These are phyloP conservation scores for Porpolomopsis calyptriformis DNA, from an alignment of 768 basidiomycete genomes.

Conservation along the genomic window DNA sequence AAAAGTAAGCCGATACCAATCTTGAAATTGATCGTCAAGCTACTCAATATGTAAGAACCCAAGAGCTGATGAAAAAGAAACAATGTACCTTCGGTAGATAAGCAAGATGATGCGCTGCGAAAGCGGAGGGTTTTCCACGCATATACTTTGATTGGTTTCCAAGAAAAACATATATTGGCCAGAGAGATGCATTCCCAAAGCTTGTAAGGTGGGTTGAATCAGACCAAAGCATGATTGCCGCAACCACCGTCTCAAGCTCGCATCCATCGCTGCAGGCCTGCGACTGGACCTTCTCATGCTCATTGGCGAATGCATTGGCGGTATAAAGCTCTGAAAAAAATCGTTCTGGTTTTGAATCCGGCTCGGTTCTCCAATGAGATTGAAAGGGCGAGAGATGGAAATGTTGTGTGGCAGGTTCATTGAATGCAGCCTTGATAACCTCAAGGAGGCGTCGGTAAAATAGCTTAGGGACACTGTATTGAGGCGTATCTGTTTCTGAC, in stretches of 20 bases:
- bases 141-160: too few relatives aligned
- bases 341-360: conserved; percentile 3
- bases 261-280: neutral
- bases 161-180: too few relatives aligned
- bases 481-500: conserved; percentile 11
- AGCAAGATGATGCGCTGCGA: too few relatives aligned
- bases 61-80: neutral
- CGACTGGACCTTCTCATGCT: conserved; percentile 5
- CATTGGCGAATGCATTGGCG: conserved; percentile 9
- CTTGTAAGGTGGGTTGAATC: conserved; percentile 20
- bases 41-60: conserved; percentile 6
- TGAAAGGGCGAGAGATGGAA: conserved; percentile 16
- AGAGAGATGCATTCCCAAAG: conserved; percentile 20
- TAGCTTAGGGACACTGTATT: conserved; percentile 14
- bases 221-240: conserved; percentile 19
- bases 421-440: conserved; percentile 9
- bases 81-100: too few relatives aligned
- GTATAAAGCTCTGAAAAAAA: conserved; percentile 14
- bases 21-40: neutral
- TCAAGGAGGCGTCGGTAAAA: too few relatives aligned
- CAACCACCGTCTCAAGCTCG: conserved; percentile 11
- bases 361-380: conserved; percentile 7
- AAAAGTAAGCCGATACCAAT: conserved; percentile 2
- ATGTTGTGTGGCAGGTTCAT: neutral
- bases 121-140: too few relatives aligned